Conservation (phyloP, 192 early-diverging fungal genomes). For the Glomus cerebriforme region DNA sequence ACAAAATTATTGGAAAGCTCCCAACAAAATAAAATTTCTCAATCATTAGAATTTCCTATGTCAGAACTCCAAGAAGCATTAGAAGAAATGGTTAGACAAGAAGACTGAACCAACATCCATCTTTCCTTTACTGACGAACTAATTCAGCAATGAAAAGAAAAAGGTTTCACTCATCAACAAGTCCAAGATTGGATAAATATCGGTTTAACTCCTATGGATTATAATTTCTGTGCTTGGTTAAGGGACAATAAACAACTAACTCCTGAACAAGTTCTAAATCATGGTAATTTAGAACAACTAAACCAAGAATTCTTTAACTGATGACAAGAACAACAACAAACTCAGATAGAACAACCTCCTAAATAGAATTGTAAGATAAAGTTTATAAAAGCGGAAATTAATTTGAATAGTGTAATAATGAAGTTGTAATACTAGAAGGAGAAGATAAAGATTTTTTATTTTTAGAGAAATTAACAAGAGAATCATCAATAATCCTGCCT, state of each 20-base stretch:
- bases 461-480: too few species aligned
- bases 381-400: too few species aligned
- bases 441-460: too few species aligned
- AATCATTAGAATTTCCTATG: too few species aligned
- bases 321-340: constrained; percentile 4
- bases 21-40: too few species aligned
- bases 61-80: too few species aligned
- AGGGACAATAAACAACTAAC: background rate
- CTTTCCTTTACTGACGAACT: background rate
- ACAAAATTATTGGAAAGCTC: too few species aligned
- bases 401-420: too few species aligned
- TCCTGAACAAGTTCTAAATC: background rate
- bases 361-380: too few species aligned
- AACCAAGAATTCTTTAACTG: background rate
- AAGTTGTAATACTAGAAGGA: too few species aligned
- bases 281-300: background rate
- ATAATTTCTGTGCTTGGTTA: background rate
- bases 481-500: too few species aligned
- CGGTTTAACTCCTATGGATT: background rate
- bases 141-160: background rate
- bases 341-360: background rate
- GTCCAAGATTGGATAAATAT: constrained; percentile 8
- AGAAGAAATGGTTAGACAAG: background rate
- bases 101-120: too few species aligned
- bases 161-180: background rate